phyloP scores from a whole-genome alignment of 2,329 filamentous ascomycete species.

The Fusarium graminum region DNA sequence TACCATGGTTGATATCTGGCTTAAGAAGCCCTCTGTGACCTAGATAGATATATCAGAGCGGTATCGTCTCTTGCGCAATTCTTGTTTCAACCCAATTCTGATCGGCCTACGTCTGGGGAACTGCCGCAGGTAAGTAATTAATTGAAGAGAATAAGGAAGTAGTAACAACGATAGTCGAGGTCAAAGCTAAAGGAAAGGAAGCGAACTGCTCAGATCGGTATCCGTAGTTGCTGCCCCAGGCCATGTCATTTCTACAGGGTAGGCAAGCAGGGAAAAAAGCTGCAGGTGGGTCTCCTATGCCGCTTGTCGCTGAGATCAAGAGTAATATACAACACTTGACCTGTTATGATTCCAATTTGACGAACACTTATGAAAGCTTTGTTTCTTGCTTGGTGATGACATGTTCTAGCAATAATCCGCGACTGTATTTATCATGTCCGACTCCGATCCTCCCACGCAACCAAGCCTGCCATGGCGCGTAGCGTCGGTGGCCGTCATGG shows the following conservation, averaged over 20 bases:
- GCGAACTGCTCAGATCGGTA: background rate
- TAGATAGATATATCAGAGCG: slow-evolving; percentile 3
- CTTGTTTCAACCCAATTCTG: background rate
- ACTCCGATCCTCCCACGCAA: slow-evolving; percentile 52
- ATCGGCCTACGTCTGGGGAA: background rate
- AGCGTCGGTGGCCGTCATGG: slow-evolving; percentile 80
- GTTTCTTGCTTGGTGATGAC: background rate
- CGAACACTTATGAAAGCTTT: background rate
- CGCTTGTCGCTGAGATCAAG: slow-evolving; percentile 31
- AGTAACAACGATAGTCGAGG: background rate
- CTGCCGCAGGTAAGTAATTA: background rate
- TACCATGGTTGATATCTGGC: slow-evolving; percentile 48
- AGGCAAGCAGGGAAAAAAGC: slow-evolving; percentile 22
- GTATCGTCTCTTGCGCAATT: background rate
- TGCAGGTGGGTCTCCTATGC: slow-evolving; percentile 33
- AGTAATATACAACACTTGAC: slow-evolving; percentile 23
- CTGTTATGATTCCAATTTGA: slow-evolving; percentile 4
- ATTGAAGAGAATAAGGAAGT: background rate
- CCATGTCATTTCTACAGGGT: slow-evolving; percentile 25
- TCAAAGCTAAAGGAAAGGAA: background rate
- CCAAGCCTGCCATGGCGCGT: slow-evolving; percentile 78
- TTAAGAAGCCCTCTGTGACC: slow-evolving; percentile 15
- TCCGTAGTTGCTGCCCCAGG: background rate
- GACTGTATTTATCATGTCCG: slow-evolving; percentile 35
- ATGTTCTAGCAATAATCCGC: slow-evolving; percentile 1